Conservation (phyloP, 225 moss, liverwort and hornwort species). For the Takakia lepidozioides region DNA sequence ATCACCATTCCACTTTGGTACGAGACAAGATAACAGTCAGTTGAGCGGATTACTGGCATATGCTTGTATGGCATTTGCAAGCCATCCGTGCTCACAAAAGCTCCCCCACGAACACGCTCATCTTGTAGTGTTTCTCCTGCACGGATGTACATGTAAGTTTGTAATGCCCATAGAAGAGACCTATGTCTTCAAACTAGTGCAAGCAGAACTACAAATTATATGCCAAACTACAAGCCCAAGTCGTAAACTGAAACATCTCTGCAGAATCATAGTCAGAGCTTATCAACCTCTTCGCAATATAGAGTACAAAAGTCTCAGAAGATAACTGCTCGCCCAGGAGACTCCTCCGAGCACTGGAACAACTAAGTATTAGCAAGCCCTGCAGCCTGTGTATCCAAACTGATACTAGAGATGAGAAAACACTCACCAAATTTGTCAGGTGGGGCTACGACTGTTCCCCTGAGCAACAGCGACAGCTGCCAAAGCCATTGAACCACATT, state of each 20-base stretch:
- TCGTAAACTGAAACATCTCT: background rate
- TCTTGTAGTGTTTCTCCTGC: conserved; percentile 97
- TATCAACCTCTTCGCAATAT: background rate
- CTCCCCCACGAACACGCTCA: conserved; percentile 93
- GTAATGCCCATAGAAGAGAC: too few relatives aligned
- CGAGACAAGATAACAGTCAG: too few relatives aligned
- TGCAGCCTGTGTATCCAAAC: too few relatives aligned
- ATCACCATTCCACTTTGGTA: too few relatives aligned
- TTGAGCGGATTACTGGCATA: conserved; percentile 57
- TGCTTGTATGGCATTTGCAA: conserved; percentile 86
- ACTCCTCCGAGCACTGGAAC: too few relatives aligned
- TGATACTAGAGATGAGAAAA: too few relatives aligned
- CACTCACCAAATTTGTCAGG: conserved; percentile 89
- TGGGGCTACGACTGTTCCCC: conserved; percentile 94
- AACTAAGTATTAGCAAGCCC: too few relatives aligned
- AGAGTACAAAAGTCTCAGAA: too few relatives aligned
- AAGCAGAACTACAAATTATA: too few relatives aligned
- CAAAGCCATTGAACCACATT: too few relatives aligned
- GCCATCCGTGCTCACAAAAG: conserved; percentile 89
- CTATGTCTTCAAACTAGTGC: too few relatives aligned
- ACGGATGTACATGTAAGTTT: conserved; percentile 1
- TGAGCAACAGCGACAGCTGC: conserved; percentile 86
- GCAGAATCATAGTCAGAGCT: background rate
- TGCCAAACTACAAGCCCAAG: background rate
- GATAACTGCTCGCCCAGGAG: too few relatives aligned